These are phyloP conservation scores for Nematocida major DNA, from an alignment of 371 early-diverging fungal genomes.

Conservation along the genomic window DNA sequence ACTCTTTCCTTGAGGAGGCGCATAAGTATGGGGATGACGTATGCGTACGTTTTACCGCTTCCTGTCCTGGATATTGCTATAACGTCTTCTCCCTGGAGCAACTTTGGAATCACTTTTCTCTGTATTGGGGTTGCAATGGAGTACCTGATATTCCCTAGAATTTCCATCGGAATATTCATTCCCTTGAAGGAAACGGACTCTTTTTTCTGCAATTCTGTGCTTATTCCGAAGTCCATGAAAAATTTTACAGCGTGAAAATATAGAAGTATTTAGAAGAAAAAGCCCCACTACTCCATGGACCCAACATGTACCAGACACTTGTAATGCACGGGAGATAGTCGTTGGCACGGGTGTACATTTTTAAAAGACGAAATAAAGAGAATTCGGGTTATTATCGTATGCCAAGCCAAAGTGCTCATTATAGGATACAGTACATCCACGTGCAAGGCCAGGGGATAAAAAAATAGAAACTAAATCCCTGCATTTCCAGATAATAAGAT, in stretches of 20 bases:
- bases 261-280: too few relatives aligned
- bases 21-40: conserved; percentile 82
- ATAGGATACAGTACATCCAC: too few relatives aligned
- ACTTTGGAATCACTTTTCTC: conserved; percentile 80
- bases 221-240: conserved; percentile 46
- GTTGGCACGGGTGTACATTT: too few relatives aligned
- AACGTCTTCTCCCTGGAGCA: conserved; percentile 83
- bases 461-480: too few relatives aligned
- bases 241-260: not conserved
- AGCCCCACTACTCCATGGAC: too few relatives aligned
- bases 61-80: conserved; percentile 95
- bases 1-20: conserved; percentile 72
- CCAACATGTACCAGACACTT: too few relatives aligned
- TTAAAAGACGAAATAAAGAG: too few relatives aligned
- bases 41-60: conserved; percentile 93
- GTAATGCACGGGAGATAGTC: too few relatives aligned
- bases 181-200: conserved; percentile 57
- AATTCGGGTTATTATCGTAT: too few relatives aligned
- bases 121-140: conserved; percentile 87
- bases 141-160: conserved; percentile 63
- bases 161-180: conserved; percentile 54
- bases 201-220: conserved; percentile 21
- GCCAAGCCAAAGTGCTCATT: too few relatives aligned
- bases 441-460: too few relatives aligned
- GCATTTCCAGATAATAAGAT: too few relatives aligned